A percentile compares a stretch with the other conserved stretches of the same genome.
These are phyloP conservation scores for Stemphylium vesicarium DNA, from an alignment of 2,329 filamentous ascomycete species.

Conservation along the genomic window DNA sequence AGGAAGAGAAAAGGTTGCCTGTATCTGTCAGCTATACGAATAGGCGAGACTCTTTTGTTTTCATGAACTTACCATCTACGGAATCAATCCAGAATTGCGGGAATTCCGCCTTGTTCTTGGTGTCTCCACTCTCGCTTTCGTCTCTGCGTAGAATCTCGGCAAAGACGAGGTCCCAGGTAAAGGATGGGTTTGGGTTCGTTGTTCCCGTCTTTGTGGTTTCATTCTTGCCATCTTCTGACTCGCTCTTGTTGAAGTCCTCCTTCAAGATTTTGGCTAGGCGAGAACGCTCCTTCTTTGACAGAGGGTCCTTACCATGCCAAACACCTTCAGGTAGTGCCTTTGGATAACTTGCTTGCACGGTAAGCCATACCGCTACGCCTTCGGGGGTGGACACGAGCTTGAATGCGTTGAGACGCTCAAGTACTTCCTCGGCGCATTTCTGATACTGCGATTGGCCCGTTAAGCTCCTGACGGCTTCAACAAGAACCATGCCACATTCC, in stretches of 20 bases:
- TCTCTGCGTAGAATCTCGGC: constrained; percentile 41
- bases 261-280: constrained; percentile 79
- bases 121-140: constrained; percentile 29
- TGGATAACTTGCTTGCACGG: constrained; percentile 67
- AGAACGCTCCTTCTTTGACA: constrained; percentile 71
- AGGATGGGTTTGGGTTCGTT: constrained; percentile 82
- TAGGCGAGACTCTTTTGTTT: background rate
- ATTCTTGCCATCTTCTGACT: constrained; percentile 52
- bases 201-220: constrained; percentile 68
- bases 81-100: constrained; percentile 83
- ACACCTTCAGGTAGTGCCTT: constrained; percentile 71
- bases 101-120: constrained; percentile 60
- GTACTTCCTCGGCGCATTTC: constrained; percentile 65
- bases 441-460: constrained; percentile 54
- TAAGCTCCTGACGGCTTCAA: constrained; percentile 70
- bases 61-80: constrained; percentile 74
- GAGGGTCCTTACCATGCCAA: constrained; percentile 76
- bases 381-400: constrained; percentile 82
- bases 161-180: constrained; percentile 86
- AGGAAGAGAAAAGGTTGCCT: constrained; percentile 84
- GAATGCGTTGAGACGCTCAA: constrained; percentile 67
- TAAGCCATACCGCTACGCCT: constrained; percentile 87
- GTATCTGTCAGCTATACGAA: constrained; percentile 12
- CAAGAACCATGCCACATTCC: constrained; percentile 83
- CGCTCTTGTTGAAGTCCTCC: constrained; percentile 67